phyloP scores from a whole-genome alignment of 2,329 filamentous ascomycete genomes.

The Neofusicoccum ribis region DNA sequence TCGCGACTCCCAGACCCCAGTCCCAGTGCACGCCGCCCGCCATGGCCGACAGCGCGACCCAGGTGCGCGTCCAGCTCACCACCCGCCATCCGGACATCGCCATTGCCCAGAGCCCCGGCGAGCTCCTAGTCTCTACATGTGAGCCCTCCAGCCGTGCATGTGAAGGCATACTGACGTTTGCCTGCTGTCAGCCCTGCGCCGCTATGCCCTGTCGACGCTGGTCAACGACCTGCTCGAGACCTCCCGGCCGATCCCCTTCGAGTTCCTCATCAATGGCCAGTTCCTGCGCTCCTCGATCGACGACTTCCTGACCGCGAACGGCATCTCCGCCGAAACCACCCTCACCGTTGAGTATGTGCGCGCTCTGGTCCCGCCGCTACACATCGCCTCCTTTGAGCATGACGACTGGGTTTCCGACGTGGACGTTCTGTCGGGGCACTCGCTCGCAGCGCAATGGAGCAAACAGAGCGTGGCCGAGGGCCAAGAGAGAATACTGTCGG shows the following conservation, averaged over 20 bases:
- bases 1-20: background rate
- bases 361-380: conserved; percentile 83
- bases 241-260: conserved; percentile 72
- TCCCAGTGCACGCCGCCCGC: background rate
- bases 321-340: conserved; percentile 84
- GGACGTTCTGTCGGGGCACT: conserved; percentile 73
- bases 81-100: conserved; percentile 55
- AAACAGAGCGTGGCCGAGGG: conserved; percentile 51
- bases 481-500: conserved; percentile 80
- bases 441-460: conserved; percentile 60
- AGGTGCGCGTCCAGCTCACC: conserved; percentile 57
- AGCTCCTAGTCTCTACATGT: conserved; percentile 61
- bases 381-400: conserved; percentile 91
- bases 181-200: conserved; percentile 48
- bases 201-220: conserved; percentile 62
- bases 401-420: conserved; percentile 95
- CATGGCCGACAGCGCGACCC: conserved; percentile 9
- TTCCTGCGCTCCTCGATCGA: conserved; percentile 88
- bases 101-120: conserved; percentile 54
- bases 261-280: conserved; percentile 92
- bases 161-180: background rate
- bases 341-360: conserved; percentile 91
- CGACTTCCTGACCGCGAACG: conserved; percentile 82
- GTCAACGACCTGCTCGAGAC: conserved; percentile 62
- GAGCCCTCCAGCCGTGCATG: conserved; percentile 24